Percentiles rank a stretch among this genome's conserved stretches.
These are phyloP conservation scores for Castanospermum australe DNA, from an alignment of 306 rosid species.

Conservation along the genomic window DNA sequence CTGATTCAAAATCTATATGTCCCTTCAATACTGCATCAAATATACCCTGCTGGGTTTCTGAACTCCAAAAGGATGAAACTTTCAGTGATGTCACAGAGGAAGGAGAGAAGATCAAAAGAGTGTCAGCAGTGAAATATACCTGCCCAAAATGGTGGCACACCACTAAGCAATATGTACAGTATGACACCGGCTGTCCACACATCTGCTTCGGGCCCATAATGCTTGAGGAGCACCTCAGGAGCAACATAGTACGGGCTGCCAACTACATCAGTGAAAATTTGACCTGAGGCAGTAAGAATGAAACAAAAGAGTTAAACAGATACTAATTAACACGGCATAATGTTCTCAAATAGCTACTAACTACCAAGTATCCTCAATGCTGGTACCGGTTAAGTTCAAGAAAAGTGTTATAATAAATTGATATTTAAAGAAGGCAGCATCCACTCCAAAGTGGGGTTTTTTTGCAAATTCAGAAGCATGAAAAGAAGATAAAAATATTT, in stretches of 20 bases:
- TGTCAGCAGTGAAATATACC: slow-evolving; percentile 44
- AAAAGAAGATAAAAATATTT: not conserved
- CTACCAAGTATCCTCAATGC: not conserved
- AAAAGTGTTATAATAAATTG: not conserved
- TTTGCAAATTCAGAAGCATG: slow-evolving; percentile 5
- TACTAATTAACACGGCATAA: not conserved
- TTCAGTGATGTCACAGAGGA: slow-evolving; percentile 32
- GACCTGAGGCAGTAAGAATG: slow-evolving; percentile 51
- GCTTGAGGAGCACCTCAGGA: slow-evolving; percentile 96
- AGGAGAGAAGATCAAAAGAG: slow-evolving; percentile 22
- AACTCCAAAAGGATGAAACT: slow-evolving; percentile 39
- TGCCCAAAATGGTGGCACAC: slow-evolving; percentile 98
- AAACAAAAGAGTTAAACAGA: slow-evolving; percentile 30
- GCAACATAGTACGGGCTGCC: slow-evolving; percentile 98
- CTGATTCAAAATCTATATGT: slow-evolving; percentile 87
- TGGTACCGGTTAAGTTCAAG: not conserved
- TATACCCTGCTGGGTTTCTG: slow-evolving; percentile 98
- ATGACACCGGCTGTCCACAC: slow-evolving; percentile 98
- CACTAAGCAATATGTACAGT: slow-evolving; percentile 84
- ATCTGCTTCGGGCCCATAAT: slow-evolving; percentile 93
- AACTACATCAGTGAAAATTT: slow-evolving; percentile 91
- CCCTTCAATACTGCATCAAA: slow-evolving; percentile 96
- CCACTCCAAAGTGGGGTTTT: not conserved
- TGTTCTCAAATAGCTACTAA: slow-evolving; percentile 9
- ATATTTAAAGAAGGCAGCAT: not conserved